These are phyloP conservation scores for Ceratocystis variospora DNA, from an alignment of 2,329 filamentous ascomycete species.

Conservation along the genomic window DNA sequence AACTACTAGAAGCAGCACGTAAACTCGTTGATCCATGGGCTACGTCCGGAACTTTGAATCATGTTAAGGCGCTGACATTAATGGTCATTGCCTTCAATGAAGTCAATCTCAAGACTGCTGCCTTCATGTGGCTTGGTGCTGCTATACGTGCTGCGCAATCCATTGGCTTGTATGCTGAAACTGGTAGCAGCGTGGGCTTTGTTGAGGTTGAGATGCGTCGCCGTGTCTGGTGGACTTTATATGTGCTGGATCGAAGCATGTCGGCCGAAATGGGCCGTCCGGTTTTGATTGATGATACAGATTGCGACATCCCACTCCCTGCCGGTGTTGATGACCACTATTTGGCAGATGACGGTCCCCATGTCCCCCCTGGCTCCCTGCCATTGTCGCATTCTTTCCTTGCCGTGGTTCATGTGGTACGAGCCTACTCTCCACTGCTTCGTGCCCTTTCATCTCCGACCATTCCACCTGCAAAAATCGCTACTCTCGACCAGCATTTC, in stretches of 20 bases:
- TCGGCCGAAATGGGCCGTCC: constrained; percentile 71
- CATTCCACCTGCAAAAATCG: constrained; percentile 52
- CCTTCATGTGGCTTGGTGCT: constrained; percentile 72
- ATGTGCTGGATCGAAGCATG: constrained; percentile 71
- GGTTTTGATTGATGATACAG: constrained; percentile 68
- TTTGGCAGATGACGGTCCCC: constrained; percentile 45
- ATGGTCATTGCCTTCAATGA: constrained; percentile 70
- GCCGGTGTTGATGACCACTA: constrained; percentile 69
- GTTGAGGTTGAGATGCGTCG: constrained; percentile 77
- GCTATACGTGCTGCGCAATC: constrained; percentile 73
- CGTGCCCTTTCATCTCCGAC: constrained; percentile 54
- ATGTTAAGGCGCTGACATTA: constrained; percentile 58
- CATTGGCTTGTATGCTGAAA: constrained; percentile 64
- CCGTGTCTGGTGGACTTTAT: constrained; percentile 87
- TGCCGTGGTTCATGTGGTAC: constrained; percentile 67
- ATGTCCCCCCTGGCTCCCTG: constrained; percentile 37
- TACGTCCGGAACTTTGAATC: constrained; percentile 61
- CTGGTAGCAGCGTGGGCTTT: constrained; percentile 50
- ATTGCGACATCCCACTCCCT: constrained; percentile 74
- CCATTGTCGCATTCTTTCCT: constrained; percentile 58
- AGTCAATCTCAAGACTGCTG: constrained; percentile 70
- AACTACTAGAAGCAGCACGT: constrained; percentile 58
- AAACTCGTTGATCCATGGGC: constrained; percentile 67
- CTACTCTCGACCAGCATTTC: constrained; percentile 73
- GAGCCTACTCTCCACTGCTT: constrained; percentile 60